Percentiles rank a stretch among this genome's conserved stretches.
Evolutionary conservation across 1,139 yeast genomes (phyloP).

Genomic region (Diutina rugosa): DNA sequence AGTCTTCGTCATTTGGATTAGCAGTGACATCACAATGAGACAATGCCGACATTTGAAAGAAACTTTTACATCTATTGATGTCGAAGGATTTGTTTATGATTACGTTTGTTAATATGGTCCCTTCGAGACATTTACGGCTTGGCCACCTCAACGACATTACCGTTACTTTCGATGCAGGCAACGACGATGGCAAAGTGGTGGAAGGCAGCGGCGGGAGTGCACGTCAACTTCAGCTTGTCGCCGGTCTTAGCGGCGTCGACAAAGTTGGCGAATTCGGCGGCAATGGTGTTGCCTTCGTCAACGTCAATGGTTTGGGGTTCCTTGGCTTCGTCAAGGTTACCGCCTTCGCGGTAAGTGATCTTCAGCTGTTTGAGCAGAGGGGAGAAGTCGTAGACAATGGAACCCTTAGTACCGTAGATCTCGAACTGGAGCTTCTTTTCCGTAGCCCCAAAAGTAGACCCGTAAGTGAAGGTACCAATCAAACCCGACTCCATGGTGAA

Average conservation of each 20-base stretch:
- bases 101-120: background rate
- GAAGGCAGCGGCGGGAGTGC: constrained; percentile 66
- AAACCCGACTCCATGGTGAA: constrained; percentile 47
- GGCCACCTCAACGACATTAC: constrained; percentile 42
- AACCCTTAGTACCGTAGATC: constrained; percentile 70
- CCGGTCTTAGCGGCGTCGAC: constrained; percentile 53
- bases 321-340: constrained; percentile 28
- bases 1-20: too few species aligned
- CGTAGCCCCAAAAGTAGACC: constrained; percentile 81
- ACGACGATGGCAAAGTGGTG: constrained; percentile 85
- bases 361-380: constrained; percentile 37
- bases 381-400: constrained; percentile 50
- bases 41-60: too few species aligned
- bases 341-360: constrained; percentile 32
- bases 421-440: constrained; percentile 54
- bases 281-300: constrained; percentile 39
- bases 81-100: too few species aligned
- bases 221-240: constrained; percentile 45
- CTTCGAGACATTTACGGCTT: constrained; percentile 6
- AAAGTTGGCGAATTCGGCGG: constrained; percentile 61
- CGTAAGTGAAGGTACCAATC: constrained; percentile 83
- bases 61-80: too few species aligned
- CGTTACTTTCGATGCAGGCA: constrained; percentile 69
- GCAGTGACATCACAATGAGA: too few species aligned
- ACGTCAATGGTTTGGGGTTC: constrained; percentile 36